A percentile compares a stretch with the other conserved stretches of the same genome.
These are phyloP conservation scores for Deinandra increscens DNA, from an alignment of 129 eudicot species.

Conservation along the genomic window DNA sequence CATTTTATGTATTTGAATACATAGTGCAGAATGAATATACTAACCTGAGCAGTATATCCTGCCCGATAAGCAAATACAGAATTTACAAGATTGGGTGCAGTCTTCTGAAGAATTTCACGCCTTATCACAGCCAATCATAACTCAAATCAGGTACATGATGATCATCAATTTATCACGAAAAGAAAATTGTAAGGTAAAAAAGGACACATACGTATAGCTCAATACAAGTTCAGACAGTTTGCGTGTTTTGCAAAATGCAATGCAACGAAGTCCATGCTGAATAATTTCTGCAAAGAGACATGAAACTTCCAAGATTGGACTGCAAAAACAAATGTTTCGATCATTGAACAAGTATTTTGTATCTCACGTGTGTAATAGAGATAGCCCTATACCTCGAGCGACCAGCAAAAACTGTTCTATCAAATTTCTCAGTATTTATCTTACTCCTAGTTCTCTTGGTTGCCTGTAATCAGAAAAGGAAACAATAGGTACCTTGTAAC, in stretches of 20 bases:
- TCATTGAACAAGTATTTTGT: neutral
- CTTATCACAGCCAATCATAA: slow-evolving; percentile 37
- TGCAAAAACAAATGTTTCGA: slow-evolving; percentile 39
- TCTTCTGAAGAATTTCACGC: slow-evolving; percentile 80
- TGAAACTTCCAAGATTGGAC: slow-evolving; percentile 86
- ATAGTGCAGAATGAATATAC: slow-evolving; percentile 15
- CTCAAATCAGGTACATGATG: slow-evolving; percentile 19
- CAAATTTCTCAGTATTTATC: slow-evolving; percentile 25
- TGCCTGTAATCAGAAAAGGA: slow-evolving; percentile 39
- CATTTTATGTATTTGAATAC: slow-evolving; percentile 1
- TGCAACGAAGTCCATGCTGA: slow-evolving; percentile 95
- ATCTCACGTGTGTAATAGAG: neutral
- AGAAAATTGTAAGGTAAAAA: slow-evolving; percentile 5
- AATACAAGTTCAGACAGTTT: slow-evolving; percentile 94
- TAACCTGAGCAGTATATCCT: slow-evolving; percentile 88
- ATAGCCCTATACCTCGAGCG: slow-evolving; percentile 65
- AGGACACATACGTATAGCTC: slow-evolving; percentile 69
- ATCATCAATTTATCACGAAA: neutral
- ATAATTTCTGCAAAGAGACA: slow-evolving; percentile 80
- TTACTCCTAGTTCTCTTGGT: slow-evolving; percentile 49
- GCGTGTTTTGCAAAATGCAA: slow-evolving; percentile 97
- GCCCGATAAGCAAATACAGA: slow-evolving; percentile 74
- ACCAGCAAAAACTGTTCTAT: slow-evolving; percentile 36
- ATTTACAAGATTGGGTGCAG: slow-evolving; percentile 65
- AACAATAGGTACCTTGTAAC: slow-evolving; percentile 17